Evolutionary conservation across 768 basidiomycete species (phyloP).

Genomic region (Amyloporia xantha): DNA sequence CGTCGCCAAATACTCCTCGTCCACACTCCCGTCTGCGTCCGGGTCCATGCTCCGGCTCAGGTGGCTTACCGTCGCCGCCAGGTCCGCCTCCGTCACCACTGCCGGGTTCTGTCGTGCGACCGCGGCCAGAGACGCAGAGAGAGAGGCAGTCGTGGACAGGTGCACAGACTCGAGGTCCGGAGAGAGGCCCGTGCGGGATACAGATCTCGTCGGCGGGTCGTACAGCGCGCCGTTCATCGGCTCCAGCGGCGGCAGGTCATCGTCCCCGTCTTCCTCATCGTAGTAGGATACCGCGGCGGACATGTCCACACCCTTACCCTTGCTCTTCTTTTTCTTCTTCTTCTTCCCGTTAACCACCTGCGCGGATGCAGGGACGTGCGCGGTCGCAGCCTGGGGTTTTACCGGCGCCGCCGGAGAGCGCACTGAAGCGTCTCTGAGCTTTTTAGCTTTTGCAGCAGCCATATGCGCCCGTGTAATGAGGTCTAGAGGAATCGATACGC

Average conservation of each 20-base stretch:
- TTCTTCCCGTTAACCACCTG: slow-evolving; percentile 25
- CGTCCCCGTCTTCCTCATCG: slow-evolving; percentile 23
- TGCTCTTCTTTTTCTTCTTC: slow-evolving; percentile 42
- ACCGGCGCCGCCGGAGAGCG: too few species aligned
- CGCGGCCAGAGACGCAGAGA: slow-evolving; percentile 31
- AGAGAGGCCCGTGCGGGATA: slow-evolving; percentile 35
- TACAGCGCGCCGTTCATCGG: slow-evolving; percentile 10
- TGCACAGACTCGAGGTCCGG: slow-evolving; percentile 44
- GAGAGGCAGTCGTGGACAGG: slow-evolving; percentile 39
- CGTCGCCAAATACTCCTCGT: slow-evolving; percentile 65
- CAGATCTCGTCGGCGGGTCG: slow-evolving; percentile 11
- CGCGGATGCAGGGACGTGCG: not conserved
- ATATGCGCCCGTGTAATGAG: too few species aligned
- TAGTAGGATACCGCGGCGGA: slow-evolving; percentile 6
- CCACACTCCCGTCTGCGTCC: slow-evolving; percentile 30
- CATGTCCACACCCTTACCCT: slow-evolving; percentile 26
- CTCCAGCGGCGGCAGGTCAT: slow-evolving; percentile 11
- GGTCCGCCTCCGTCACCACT: slow-evolving; percentile 46
- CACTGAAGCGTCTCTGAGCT: too few species aligned
- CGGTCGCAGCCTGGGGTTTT: not conserved
- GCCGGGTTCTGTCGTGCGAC: slow-evolving; percentile 23
- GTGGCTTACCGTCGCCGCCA: slow-evolving; percentile 55
- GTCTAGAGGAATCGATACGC: too few species aligned
- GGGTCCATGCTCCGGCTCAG: slow-evolving; percentile 50
- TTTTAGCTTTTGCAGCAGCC: too few species aligned